These are phyloP conservation scores for Eutrema salsugineum DNA, from an alignment of 441 rosid species.

Conservation along the genomic window DNA sequence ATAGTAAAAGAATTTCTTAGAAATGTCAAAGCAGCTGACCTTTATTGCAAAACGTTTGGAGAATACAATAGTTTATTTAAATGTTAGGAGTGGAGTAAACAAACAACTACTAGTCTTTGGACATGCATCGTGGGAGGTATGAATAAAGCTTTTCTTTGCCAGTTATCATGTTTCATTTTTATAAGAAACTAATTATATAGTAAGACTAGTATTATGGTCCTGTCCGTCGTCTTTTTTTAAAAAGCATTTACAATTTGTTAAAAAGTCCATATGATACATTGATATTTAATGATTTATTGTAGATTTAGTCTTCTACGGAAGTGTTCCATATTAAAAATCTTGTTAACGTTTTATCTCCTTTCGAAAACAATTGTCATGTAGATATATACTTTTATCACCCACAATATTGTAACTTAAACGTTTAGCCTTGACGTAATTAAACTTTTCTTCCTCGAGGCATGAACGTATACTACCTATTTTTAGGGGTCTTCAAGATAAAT, in stretches of 20 bases:
- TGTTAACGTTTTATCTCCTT: neutral
- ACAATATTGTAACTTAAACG: neutral
- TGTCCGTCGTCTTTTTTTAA: neutral
- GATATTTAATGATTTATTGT: neutral
- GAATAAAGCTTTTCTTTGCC: constrained; percentile 1
- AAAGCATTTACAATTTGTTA: too few relatives aligned
- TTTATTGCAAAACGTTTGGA: neutral
- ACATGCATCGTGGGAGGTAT: constrained; percentile 7
- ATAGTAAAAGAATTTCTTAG: neutral
- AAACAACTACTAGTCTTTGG: neutral
- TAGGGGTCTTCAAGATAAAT: neutral
- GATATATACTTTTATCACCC: neutral
- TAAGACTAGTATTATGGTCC: constrained; percentile 4
- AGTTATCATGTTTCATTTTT: neutral
- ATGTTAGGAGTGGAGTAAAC: neutral
- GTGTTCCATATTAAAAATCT: neutral
- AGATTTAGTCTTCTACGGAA: neutral
- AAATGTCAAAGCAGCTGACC: neutral
- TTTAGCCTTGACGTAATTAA: neutral
- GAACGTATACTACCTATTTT: neutral
- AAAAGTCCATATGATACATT: neutral
- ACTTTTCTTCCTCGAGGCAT: neutral
- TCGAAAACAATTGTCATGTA: neutral
- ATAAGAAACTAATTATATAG: neutral
- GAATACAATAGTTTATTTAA: neutral